These are phyloP conservation scores for Plantago major DNA, from an alignment of 257 asterid species.

Conservation along the genomic window DNA sequence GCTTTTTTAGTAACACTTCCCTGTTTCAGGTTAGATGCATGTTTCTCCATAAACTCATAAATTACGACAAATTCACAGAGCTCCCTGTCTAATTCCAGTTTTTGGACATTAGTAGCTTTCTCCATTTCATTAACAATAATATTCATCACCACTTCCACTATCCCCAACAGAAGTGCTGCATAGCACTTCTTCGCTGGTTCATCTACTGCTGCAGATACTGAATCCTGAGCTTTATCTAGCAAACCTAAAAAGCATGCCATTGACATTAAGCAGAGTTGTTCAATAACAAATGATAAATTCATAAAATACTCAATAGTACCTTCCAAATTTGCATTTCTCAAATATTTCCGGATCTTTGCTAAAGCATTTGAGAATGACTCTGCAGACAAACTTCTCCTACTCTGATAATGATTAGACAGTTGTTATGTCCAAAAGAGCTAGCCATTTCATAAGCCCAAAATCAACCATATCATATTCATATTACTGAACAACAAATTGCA, in stretches of 20 bases:
- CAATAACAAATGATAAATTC: background rate
- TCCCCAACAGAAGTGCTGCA: conserved; percentile 55
- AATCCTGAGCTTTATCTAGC: conserved; percentile 43
- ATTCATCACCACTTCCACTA: conserved; percentile 65
- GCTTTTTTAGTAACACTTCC: conserved; percentile 37
- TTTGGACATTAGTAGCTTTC: conserved; percentile 43
- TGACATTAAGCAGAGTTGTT: conserved; percentile 6
- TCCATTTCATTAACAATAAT: conserved; percentile 51
- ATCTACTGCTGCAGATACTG: conserved; percentile 37
- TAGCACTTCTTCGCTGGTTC: conserved; percentile 50
- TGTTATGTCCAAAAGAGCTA: conserved; percentile 12
- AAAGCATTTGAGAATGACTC: conserved; percentile 59
- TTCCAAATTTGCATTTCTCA: conserved; percentile 58
- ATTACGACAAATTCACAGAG: conserved; percentile 52
- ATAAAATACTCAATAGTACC: conserved; percentile 31
- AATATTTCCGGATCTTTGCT: conserved; percentile 49
- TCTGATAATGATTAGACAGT: conserved; percentile 28
- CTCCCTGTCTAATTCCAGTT: conserved; percentile 58
- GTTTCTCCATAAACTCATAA: conserved; percentile 46
- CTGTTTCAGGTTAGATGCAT: conserved; percentile 31
- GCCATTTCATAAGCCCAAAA: conserved; percentile 23
- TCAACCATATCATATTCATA: conserved; percentile 11
- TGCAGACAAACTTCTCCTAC: conserved; percentile 53
- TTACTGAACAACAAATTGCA: conserved; percentile 3
- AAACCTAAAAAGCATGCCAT: conserved; percentile 53